Evolutionary conservation across 75 land plant species (phyloP).

Genomic region (Sequoiadendron giganteum): DNA sequence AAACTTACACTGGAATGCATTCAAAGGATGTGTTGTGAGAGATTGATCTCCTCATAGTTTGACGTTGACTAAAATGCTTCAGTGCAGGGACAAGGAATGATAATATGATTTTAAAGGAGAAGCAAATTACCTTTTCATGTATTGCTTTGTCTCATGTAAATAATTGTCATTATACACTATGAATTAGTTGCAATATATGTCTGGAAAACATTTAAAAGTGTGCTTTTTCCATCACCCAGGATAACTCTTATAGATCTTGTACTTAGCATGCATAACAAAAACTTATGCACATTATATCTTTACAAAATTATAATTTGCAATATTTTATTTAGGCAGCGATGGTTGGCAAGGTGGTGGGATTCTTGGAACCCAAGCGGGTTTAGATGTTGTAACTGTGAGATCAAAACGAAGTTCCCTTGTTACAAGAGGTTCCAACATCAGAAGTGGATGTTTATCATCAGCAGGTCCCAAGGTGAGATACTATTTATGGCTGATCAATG

Average conservation of each 20-base stretch:
- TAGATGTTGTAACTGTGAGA: conserved; percentile 7
- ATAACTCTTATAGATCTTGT: background rate
- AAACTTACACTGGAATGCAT: background rate
- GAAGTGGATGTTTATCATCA: background rate
- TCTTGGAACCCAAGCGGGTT: conserved; percentile 3
- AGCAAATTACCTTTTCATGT: background rate
- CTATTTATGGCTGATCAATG: background rate
- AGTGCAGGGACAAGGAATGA: background rate
- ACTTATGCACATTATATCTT: background rate
- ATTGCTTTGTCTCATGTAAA: background rate
- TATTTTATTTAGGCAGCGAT: background rate
- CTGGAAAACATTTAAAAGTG: background rate
- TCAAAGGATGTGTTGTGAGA: background rate
- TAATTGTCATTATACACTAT: background rate
- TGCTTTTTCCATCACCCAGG: background rate
- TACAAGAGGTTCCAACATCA: background rate
- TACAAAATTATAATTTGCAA: background rate
- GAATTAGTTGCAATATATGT: background rate
- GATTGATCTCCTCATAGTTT: background rate
- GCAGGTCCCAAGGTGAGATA: conserved; percentile 18
- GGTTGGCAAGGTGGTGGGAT: background rate
- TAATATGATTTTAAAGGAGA: background rate
- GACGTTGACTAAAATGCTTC: background rate
- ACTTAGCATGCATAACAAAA: background rate
- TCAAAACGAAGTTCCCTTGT: conserved; percentile 9